Evolutionary conservation across 768 basidiomycete species (phyloP).

Genomic region (Pisolithus marmoratus): DNA sequence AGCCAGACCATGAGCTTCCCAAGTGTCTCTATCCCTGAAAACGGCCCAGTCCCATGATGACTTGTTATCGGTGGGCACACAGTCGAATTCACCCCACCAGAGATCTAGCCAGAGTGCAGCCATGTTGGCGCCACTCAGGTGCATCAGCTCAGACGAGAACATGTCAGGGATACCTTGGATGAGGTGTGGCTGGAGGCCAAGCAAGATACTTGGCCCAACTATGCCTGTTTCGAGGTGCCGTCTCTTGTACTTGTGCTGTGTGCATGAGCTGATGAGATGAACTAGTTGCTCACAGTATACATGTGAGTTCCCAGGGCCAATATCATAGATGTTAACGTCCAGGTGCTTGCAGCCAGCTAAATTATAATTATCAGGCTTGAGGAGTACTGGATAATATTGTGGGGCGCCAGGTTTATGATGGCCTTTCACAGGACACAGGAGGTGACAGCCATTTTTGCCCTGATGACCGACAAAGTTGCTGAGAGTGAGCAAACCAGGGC

Average conservation of each 20-base stretch:
- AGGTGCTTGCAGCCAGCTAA: slow-evolving; percentile 16
- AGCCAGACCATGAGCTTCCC: neutral
- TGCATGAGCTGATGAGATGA: neutral
- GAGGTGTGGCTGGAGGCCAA: slow-evolving; percentile 20
- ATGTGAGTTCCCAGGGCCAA: slow-evolving; percentile 1
- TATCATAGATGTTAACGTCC: slow-evolving; percentile 16
- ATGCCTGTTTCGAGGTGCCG: slow-evolving; percentile 28
- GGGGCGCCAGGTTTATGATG: slow-evolving; percentile 23
- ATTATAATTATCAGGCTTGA: slow-evolving; percentile 23
- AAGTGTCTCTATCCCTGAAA: neutral
- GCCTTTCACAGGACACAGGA: slow-evolving; percentile 27
- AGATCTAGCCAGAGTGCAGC: slow-evolving; percentile 11
- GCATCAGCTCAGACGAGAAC: slow-evolving; percentile 39
- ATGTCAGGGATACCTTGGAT: slow-evolving; percentile 26
- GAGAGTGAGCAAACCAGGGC: slow-evolving; percentile 22
- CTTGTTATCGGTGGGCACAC: neutral
- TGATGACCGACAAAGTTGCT: slow-evolving; percentile 33
- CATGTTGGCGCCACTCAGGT: slow-evolving; percentile 28
- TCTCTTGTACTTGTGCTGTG: slow-evolving; percentile 13
- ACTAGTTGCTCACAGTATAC: neutral
- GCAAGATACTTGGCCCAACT: slow-evolving; percentile 31
- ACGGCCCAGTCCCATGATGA: neutral
- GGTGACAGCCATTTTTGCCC: slow-evolving; percentile 16
- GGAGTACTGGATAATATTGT: slow-evolving; percentile 33
- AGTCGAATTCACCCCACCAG: slow-evolving; percentile 6